Evolutionary conservation across 2,329 filamentous ascomycete genomes (phyloP), one percentile per base, ranked within the genome.

Genomic region (Xylariaceae sp.): DNA sequence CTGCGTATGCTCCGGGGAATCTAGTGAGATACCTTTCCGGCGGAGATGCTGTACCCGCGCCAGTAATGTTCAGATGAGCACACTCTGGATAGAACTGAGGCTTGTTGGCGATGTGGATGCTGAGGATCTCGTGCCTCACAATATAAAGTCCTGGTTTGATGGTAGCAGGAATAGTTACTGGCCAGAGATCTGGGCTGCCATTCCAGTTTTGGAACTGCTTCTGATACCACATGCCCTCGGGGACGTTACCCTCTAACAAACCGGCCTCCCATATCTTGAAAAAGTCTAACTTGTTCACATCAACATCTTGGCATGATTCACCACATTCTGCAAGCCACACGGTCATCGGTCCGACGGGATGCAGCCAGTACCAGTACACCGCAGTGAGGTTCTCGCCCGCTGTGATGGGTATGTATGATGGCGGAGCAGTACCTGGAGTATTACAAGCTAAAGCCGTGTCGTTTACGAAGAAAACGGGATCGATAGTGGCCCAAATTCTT

Each of bases 61-160:
- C 69, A 1, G 61, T 64, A 10, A 75, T 59, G 27, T 74, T 71
- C 21, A 75, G 57, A 50, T 74, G 71, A 2, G 70, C 72, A 46
- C 73, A 75, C 54, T 73, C 69, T 16, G 70, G 70, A 43, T 73
- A 75, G 59, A 75, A 78, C 64, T 78, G 76, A 6, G 77, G 76
- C 58, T 69, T 74, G 44, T 78, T 73, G 18, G 72, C 73, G 47
- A 81, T 73, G 53, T 82, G 79, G 6, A 82, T 70, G 40, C 77
- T 78, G 26, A 81, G 59, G 49, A 81, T 75, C 68, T 83, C 79
- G 62, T 82, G 79, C 32, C 79, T 67, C 42, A 82, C 74, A 41
- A 82, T 65, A 59, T 82, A 82, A 32, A 77, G 68, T 4, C 80
- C 80, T 0, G 75, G 65, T 41, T 70, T 73, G 16, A 82, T 67